Evolutionary conservation across 2,329 filamentous ascomycete genomes (phyloP), one percentile per base, ranked within the genome.

Genomic region (Rutstroemia sydowiana): DNA sequence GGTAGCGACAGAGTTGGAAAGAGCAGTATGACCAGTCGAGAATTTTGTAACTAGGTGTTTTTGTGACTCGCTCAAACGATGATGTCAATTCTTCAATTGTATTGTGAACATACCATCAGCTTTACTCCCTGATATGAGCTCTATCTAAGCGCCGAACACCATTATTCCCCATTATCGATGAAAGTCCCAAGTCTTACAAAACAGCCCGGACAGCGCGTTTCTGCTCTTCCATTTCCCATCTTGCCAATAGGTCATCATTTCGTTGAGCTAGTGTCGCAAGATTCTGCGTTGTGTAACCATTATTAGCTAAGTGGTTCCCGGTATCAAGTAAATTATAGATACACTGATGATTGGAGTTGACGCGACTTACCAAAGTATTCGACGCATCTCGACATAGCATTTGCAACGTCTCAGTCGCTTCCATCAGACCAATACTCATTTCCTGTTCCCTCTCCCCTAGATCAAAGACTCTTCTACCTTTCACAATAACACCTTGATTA

Each of bases 221-320:
- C 11, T 34, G 41, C 20, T 31, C 21, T 32, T 45, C 41, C 16
- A 30, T 45, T 20, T 45, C 48, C 16, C 34, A 51, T 18, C 14
- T 32, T 6, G 32, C 21, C 6, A 51, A 14, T 5, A 45, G n/a
- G 1, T 31, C 20, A n/a, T 30, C 41, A 31, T 37, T 51, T 39
- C 31, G 6, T 20, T 16, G 13, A 31, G 48, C 45, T 23, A 51
- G 16, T 31, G 41, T 14, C 3, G 48, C 41, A 7, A 51, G 41
- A 45, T 51, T 45, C 41, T 51, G 3, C 39, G 16, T 21, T 41
- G 18, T 31, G 21, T n/a, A n/a, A n/a, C n/a, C n/a, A n/a, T n/a
- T n/a, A n/a, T n/a, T n/a, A n/a, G n/a, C n/a, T n/a, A n/a, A n/a
- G n/a, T n/a, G n/a, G n/a, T n/a, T n/a, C n/a, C n/a, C n/a, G n/a